These are phyloP conservation scores for Sarcomyxa edulis DNA, from an alignment of 768 basidiomycete species.

Conservation along the genomic window DNA sequence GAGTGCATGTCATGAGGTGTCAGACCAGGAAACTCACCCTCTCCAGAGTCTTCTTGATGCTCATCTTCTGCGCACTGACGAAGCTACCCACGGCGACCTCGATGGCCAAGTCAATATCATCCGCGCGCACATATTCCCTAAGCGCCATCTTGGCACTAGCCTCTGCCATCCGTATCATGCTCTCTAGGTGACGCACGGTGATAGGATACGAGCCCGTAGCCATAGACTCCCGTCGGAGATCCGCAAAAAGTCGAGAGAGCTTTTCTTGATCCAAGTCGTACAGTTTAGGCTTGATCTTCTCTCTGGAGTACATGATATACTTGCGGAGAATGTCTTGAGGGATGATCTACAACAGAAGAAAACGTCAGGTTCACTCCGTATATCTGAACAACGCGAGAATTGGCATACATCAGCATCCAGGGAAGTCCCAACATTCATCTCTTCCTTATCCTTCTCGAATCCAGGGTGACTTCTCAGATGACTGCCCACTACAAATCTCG, in stretches of 20 bases:
- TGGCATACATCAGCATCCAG: slow-evolving; percentile 83
- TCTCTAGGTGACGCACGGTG: slow-evolving; percentile 95
- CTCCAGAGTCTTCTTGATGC: slow-evolving; percentile 96
- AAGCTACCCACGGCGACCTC: slow-evolving; percentile 94
- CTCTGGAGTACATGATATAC: slow-evolving; percentile 98
- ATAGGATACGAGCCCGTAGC: slow-evolving; percentile 99
- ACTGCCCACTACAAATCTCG: slow-evolving; percentile 96
- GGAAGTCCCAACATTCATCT: slow-evolving; percentile 88
- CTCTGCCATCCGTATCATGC: slow-evolving; percentile 99
- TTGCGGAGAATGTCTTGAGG: slow-evolving; percentile 95
- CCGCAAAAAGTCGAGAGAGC: slow-evolving; percentile 87
- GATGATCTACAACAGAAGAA: slow-evolving; percentile 63
- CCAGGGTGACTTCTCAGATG: slow-evolving; percentile 93
- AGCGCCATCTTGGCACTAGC: slow-evolving; percentile 98
- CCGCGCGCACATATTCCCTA: slow-evolving; percentile 90
- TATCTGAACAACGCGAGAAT: not conserved
- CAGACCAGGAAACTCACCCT: slow-evolving; percentile 49
- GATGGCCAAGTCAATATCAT: slow-evolving; percentile 97
- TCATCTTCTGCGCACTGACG: slow-evolving; percentile 95
- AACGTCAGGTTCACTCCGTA: not conserved
- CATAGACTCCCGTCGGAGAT: slow-evolving; percentile 91
- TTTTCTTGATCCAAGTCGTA: slow-evolving; percentile 96
- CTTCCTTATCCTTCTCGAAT: slow-evolving; percentile 82
- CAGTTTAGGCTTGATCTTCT: slow-evolving; percentile 87
- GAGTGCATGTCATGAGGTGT: not conserved